phyloP scores from a whole-genome alignment of 2,329 filamentous ascomycete species.

The Neonectria sp. region DNA sequence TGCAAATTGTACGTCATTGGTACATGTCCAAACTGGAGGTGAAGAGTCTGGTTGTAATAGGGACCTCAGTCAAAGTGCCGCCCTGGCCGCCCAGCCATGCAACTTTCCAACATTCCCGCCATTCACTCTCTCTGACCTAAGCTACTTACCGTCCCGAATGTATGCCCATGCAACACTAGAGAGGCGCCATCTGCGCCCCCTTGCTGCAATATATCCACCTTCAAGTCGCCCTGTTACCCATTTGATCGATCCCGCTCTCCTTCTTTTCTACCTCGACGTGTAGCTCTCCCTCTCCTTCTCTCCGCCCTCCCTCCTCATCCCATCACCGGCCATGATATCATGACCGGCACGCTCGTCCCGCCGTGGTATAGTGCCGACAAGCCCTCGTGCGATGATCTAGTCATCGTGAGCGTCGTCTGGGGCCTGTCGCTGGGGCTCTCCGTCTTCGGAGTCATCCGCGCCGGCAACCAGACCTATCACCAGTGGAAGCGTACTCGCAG shows the following conservation, averaged over 20 bases:
- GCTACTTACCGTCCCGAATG: neutral
- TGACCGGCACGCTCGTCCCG: constrained; percentile 44
- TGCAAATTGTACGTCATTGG: neutral
- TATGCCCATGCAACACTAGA: neutral
- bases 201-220: neutral
- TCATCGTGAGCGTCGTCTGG: constrained; percentile 55
- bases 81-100: neutral
- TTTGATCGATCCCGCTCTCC: neutral
- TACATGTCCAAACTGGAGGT: neutral
- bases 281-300: neutral
- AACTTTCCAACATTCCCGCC: neutral
- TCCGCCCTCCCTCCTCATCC: neutral
- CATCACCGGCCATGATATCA: constrained; percentile 36
- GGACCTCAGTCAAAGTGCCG: neutral
- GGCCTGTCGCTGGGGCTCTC: constrained; percentile 56
- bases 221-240: neutral
- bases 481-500: constrained; percentile 51
- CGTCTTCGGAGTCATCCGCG: constrained; percentile 52
- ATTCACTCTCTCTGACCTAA: neutral
- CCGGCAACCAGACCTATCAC: constrained; percentile 52
- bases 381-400: constrained; percentile 49
- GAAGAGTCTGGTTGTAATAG: neutral
- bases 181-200: neutral
- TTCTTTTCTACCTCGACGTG: neutral
- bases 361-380: constrained; percentile 41